These are phyloP conservation scores for Phaeotremella fagi DNA, from an alignment of 768 basidiomycete species.

Conservation along the genomic window DNA sequence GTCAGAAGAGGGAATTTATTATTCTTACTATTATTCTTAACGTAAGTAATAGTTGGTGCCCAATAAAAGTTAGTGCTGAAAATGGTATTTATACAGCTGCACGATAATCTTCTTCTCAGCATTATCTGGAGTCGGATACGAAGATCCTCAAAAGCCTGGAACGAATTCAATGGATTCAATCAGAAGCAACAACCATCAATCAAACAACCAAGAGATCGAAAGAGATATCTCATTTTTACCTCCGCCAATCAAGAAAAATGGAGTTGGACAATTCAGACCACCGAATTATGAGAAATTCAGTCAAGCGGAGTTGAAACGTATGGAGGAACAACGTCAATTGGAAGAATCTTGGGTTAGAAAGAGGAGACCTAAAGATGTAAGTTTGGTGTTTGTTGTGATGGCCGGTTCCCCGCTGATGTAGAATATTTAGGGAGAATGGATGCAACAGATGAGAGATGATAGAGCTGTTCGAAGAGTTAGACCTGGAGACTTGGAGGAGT, in stretches of 20 bases:
- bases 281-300: background rate
- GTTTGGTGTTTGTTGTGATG: slow-evolving; percentile 6
- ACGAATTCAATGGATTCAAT: too few species aligned
- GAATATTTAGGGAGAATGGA: slow-evolving; percentile 43
- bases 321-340: slow-evolving; percentile 35
- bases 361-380: slow-evolving; percentile 47
- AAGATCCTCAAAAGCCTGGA: too few species aligned
- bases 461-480: slow-evolving; percentile 37
- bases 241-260: background rate
- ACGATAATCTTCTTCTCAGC: slow-evolving; percentile 44
- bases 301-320: slow-evolving; percentile 3
- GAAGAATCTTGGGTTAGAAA: slow-evolving; percentile 40
- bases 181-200: background rate
- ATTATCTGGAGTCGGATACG: slow-evolving; percentile 42
- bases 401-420: background rate
- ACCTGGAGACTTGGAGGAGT: background rate
- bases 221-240: background rate
- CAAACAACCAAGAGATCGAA: background rate
- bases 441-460: slow-evolving; percentile 44
- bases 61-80: background rate
- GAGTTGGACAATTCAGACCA: background rate
- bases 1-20: slow-evolving; percentile 41
- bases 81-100: slow-evolving; percentile 24
- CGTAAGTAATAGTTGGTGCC: slow-evolving; percentile 20
- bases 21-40: slow-evolving; percentile 42